A percentile compares a stretch with the other conserved stretches of the same genome.
Evolutionary conservation across 2,329 filamentous ascomycete species (phyloP).

Genomic region (Aureobasidium sp.): DNA sequence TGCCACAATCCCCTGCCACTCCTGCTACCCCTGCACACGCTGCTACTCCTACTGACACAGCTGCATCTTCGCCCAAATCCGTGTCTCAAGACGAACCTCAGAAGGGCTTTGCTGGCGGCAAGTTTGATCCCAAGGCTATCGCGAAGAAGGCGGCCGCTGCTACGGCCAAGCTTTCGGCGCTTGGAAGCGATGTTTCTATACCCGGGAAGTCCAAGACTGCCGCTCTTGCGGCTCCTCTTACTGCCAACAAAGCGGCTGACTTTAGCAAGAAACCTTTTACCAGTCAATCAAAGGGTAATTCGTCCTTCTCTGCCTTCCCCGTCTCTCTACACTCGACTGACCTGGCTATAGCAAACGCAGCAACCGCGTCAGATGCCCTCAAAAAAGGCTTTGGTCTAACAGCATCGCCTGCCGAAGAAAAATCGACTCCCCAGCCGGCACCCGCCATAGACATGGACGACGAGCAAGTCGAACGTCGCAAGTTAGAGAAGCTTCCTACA

Average conservation of each 20-base stretch:
- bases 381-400: constrained; percentile 65
- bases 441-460: constrained; percentile 82
- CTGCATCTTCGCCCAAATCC: constrained; percentile 13
- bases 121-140: constrained; percentile 82
- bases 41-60: constrained; percentile 19
- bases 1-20: constrained; percentile 30
- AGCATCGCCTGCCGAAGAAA: constrained; percentile 59
- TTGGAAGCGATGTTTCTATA: constrained; percentile 50
- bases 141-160: constrained; percentile 66
- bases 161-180: constrained; percentile 43
- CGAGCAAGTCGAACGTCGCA: constrained; percentile 78
- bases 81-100: constrained; percentile 39
- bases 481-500: constrained; percentile 82
- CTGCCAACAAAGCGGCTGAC: constrained; percentile 26
- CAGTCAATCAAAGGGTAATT: constrained; percentile 3
- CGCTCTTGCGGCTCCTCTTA: constrained; percentile 33
- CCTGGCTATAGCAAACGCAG: not conserved
- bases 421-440: constrained; percentile 42
- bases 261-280: constrained; percentile 13
- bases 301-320: not conserved
- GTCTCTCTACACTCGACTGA: not conserved
- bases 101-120: constrained; percentile 57
- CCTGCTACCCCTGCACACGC: constrained; percentile 16
- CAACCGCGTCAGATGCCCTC: constrained; percentile 6
- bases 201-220: constrained; percentile 41